Base-by-base conservation (phyloP, 2,329 filamentous ascomycete genomes). In the Hirsutella rhossiliensis region DNA sequence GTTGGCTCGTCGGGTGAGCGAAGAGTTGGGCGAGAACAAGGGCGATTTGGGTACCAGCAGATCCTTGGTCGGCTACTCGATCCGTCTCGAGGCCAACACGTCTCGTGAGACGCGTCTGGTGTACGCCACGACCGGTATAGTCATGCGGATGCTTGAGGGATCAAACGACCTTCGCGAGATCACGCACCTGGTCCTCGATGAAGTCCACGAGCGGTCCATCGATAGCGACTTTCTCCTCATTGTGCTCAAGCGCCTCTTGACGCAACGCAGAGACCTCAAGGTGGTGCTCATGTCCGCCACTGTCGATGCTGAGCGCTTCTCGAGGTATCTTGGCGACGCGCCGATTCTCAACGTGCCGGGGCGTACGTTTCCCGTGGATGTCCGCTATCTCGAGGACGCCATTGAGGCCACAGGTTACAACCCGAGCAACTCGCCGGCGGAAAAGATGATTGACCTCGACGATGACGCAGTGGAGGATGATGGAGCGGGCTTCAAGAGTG, bases 211-310 rank as follows among this genome's bases (percentile, higher is more conserved):
- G 62, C 80, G 90, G 48, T 86, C 87, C 12, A 97, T 98, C 53
- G 92, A 98, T 59, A 95, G 89, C 45, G 92, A 98, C 60, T 96
- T 98, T 60, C 70, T 98, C 30, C 73, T 98, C 15, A 92, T 98
- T 52, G 85, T 97, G 1, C 73, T 98, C 42, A 87, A 87, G 57
- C 84, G 89, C 49, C 69, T 98, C 4, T 75, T 96, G 66, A 61
- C 75, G 28, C 76, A 77, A 51, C 76, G 90, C 43, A 82, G 82
- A 48, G 85, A 94, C 50, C 70, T 98, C 42, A 97, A 94, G 63
- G 84, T 98, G 18, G 75, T 98, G 32, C 74, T 98, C 40, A 98
- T 98, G 92, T 97, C 90, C 52, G 92, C 92, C 11, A 98, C 92
- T 1, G 87, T 98, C 8, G 87, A 98, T 61, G 87, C 92, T 0